Conservation (phyloP, 1,284 basidiomycete species). For the Pseudozyma sp. region DNA sequence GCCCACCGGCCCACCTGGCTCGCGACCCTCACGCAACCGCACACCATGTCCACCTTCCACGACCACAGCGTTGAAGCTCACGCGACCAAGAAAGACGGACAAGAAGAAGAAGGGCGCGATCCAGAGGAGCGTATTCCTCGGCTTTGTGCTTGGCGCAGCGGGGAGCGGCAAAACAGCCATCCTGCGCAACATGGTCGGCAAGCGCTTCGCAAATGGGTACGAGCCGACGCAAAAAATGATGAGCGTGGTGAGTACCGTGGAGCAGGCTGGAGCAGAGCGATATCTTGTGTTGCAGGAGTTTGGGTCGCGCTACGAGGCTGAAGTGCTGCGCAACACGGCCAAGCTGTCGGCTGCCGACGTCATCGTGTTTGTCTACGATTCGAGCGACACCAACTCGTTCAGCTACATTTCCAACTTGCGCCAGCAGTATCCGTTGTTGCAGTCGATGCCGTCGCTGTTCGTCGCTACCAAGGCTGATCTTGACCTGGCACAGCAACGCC, state of each 20-base stretch:
- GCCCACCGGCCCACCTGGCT: slow-evolving; percentile 28
- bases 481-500: slow-evolving; percentile 83
- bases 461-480: slow-evolving; percentile 99
- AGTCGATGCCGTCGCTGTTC: slow-evolving; percentile 92
- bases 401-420: slow-evolving; percentile 93
- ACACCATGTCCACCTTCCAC: slow-evolving; percentile 48
- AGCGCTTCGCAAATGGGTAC: slow-evolving; percentile 74
- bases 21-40: slow-evolving; percentile 42
- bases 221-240: slow-evolving; percentile 89
- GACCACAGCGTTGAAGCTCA: slow-evolving; percentile 63
- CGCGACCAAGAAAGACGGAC: slow-evolving; percentile 75
- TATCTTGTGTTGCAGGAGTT: slow-evolving; percentile 96
- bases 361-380: slow-evolving; percentile 95
- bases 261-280: slow-evolving; percentile 92
- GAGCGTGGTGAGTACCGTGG: slow-evolving; percentile 93
- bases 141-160: slow-evolving; percentile 92
- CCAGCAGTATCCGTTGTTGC: slow-evolving; percentile 89
- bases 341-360: slow-evolving; percentile 93
- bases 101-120: slow-evolving; percentile 75
- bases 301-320: slow-evolving; percentile 83
- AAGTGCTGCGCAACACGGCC: slow-evolving; percentile 86
- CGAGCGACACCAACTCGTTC: slow-evolving; percentile 97
- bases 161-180: slow-evolving; percentile 94
- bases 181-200: slow-evolving; percentile 85
- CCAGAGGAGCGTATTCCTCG: slow-evolving; percentile 70